phyloP scores from a whole-genome alignment of 805 yeast genomes.

The Suhomyces prunicola region DNA sequence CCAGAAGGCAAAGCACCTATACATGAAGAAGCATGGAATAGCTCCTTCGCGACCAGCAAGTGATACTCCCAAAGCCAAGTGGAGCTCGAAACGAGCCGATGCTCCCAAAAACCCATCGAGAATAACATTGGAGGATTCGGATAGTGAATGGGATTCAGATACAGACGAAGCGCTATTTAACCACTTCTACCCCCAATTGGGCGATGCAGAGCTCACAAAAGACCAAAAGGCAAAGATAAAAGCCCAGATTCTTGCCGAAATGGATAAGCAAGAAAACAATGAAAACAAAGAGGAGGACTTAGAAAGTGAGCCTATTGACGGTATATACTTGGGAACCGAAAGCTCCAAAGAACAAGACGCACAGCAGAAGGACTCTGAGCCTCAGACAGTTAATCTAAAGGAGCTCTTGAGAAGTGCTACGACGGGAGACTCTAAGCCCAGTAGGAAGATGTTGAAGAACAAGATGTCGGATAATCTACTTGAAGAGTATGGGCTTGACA shows the following conservation, averaged over 20 bases:
- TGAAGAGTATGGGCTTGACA: slow-evolving; percentile 38
- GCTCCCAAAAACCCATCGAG: slow-evolving; percentile 6
- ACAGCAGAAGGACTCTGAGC: background rate
- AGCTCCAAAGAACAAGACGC: slow-evolving; percentile 3
- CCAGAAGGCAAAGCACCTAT: slow-evolving; percentile 38
- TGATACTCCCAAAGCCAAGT: slow-evolving; percentile 23
- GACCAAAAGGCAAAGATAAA: slow-evolving; percentile 38
- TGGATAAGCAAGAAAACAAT: slow-evolving; percentile 16
- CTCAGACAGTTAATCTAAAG: background rate
- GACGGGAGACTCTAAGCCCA: background rate
- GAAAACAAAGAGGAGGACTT: slow-evolving; percentile 9
- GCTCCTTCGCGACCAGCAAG: slow-evolving; percentile 14
- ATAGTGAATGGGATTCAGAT: slow-evolving; percentile 38
- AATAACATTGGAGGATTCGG: slow-evolving; percentile 25
- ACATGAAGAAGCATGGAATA: slow-evolving; percentile 40
- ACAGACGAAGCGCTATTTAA: slow-evolving; percentile 39
- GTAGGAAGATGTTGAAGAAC: slow-evolving; percentile 27
- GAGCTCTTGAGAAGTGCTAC: background rate
- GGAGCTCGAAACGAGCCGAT: slow-evolving; percentile 31
- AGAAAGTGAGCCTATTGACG: slow-evolving; percentile 19
- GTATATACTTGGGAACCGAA: slow-evolving; percentile 37
- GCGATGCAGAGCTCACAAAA: slow-evolving; percentile 28
- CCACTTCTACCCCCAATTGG: slow-evolving; percentile 39
- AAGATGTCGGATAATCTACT: slow-evolving; percentile 31
- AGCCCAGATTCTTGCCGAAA: slow-evolving; percentile 29